phyloP scores from a whole-genome alignment of 2,329 filamentous ascomycete genomes.

The Corinectria fuckeliana region DNA sequence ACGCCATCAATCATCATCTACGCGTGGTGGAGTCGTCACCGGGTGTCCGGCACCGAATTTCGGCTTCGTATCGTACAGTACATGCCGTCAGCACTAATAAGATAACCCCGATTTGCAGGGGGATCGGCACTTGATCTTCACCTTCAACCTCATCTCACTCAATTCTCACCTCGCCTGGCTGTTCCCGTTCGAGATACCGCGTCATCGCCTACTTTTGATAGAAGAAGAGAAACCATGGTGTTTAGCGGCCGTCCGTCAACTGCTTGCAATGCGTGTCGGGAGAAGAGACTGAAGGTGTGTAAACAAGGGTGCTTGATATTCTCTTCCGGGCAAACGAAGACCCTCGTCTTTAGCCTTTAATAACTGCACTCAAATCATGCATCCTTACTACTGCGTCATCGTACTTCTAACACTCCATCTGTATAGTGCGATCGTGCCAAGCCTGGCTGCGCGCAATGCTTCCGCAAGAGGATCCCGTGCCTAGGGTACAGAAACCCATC shows the following conservation, averaged over 20 bases:
- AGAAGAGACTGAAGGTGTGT: conserved; percentile 35
- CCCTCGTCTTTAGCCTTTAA: no score
- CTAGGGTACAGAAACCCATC: conserved; percentile 36
- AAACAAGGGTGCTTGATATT: no score
- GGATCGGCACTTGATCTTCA: background rate
- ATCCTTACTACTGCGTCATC: background rate
- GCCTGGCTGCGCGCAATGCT: conserved; percentile 36
- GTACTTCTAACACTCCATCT: background rate
- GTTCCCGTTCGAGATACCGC: background rate
- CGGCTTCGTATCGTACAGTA: no score
- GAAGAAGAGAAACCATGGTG: conserved; percentile 29
- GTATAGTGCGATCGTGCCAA: conserved; percentile 36
- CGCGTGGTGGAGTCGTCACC: background rate
- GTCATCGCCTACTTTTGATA: background rate
- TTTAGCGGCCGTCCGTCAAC: conserved; percentile 39
- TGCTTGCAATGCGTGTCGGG: conserved; percentile 38
- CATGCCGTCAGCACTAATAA: background rate
- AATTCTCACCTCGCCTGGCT: no score
- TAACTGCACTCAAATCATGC: background rate
- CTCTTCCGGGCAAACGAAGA: no score
- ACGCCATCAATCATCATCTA: background rate
- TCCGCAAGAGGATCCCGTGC: conserved; percentile 35
- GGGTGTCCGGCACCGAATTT: conserved; percentile 6
- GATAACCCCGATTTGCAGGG: background rate
- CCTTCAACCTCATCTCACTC: background rate